Evolutionary conservation across 2,329 filamentous ascomycete genomes (phyloP), one percentile per base, ranked within the genome.

Genomic region (Knoxdaviesia proteae): DNA sequence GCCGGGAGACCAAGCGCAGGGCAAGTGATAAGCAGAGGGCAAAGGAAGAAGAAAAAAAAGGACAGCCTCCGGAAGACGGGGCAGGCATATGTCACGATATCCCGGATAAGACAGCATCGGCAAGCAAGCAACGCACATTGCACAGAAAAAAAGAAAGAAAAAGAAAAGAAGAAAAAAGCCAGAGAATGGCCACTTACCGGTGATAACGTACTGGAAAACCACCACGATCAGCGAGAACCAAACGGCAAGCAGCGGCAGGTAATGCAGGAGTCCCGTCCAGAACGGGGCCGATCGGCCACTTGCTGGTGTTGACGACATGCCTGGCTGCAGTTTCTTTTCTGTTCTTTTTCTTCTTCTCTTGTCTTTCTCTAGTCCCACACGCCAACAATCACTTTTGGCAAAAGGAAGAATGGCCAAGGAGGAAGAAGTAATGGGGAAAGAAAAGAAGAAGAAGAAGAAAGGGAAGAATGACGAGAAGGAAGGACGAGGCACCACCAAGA

Each of bases 291-390:
- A 20, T 3, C 20, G 20, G 11, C 36, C 9, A 29, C 9, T 38
- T 38, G 7, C 36, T 20, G 7, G 30, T 31, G 29, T 88, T 39
- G 20, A 29, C 29, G 20, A 11, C 29, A 5, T 39, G 37, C 9
- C 30, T 7, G 30, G 6, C 20, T 31, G 9, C 20, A 7, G 6
- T 31, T 10, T 20, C 3, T 8, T 8, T 8, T 31, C 10, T 31
- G 6, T 32, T 7, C 32, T 32, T 32, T 39, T 31, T 29, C 29
- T 30, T 30, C 7, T 6, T 38, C 5, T 38, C 6, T 38, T 38
- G n/a, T 38, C 4, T 10, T 29, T 30, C 31, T 38, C 36, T 38
- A 5, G 29, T 38, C 6, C 5, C 36, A 29, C 8, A 6, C 31
- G n/a, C 10, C 36, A 38, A 30, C 6, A 9, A 3, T 9, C 10